Conservation (phyloP, 1,284 basidiomycete species). For the Leccinum huronense region DNA sequence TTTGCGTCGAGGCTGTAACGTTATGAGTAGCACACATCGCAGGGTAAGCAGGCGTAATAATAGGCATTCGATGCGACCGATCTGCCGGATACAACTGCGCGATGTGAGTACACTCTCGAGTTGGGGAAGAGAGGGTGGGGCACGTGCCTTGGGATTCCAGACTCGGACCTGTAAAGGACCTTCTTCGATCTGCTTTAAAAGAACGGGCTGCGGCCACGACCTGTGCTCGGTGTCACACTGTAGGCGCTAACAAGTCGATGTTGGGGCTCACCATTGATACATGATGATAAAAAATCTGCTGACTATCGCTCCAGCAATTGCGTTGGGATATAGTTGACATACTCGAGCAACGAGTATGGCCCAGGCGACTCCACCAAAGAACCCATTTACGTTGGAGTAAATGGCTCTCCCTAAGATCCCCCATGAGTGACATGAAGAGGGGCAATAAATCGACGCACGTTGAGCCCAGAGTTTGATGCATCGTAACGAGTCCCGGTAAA, state of each 20-base stretch:
- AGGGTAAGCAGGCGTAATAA: conserved; percentile 99
- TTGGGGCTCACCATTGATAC: conserved; percentile 80
- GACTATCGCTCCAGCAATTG: conserved; percentile 92
- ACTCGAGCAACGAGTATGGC: conserved; percentile 97
- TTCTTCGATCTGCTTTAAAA: conserved; percentile 95
- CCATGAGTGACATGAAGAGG: conserved; percentile 13
- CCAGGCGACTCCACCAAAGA: conserved; percentile 98
- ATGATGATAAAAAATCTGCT: conserved; percentile 97
- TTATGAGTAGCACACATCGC: conserved; percentile 99
- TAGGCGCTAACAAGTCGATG: background rate
- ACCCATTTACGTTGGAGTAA: conserved; percentile 98
- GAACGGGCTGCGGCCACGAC: conserved; percentile 97
- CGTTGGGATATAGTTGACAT: conserved; percentile 97
- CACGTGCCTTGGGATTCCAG: conserved; percentile 93
- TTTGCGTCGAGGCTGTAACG: conserved; percentile 92
- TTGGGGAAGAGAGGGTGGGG: background rate
- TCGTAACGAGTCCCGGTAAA: conserved; percentile 91
- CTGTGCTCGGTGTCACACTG: conserved; percentile 40
- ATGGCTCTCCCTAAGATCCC: conserved; percentile 77
- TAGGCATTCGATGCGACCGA: conserved; percentile 97
- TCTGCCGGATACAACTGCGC: conserved; percentile 87
- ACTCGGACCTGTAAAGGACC: conserved; percentile 91
- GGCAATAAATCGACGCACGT: conserved; percentile 52
- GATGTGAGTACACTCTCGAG: conserved; percentile 1
- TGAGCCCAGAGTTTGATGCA: conserved; percentile 99